Evolutionary conservation across 768 basidiomycete species (phyloP).

Genomic region (Boletus rex-veris): DNA sequence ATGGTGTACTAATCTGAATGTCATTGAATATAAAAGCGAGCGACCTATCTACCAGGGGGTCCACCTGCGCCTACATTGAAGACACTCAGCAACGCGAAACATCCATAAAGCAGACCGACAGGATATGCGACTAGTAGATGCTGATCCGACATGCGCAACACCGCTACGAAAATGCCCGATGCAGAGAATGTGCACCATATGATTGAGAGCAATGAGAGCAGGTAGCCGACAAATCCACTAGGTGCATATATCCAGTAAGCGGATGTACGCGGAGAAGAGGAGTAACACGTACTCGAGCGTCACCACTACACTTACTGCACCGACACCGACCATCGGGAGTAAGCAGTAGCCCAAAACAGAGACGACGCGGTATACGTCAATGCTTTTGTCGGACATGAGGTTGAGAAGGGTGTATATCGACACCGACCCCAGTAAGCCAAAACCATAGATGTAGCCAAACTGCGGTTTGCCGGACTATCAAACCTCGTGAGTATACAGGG

Average conservation of each 20-base stretch:
- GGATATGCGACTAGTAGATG: slow-evolving; percentile 95
- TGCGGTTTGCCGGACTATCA: slow-evolving; percentile 94
- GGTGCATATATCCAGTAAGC: slow-evolving; percentile 2
- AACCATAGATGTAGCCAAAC: slow-evolving; percentile 98
- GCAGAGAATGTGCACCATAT: slow-evolving; percentile 98
- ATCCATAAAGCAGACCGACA: slow-evolving; percentile 88
- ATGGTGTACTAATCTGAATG: background rate
- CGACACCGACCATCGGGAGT: slow-evolving; percentile 93
- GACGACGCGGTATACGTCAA: slow-evolving; percentile 92
- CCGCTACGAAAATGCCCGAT: slow-evolving; percentile 92
- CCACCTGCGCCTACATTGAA: slow-evolving; percentile 58
- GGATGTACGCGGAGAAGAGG: background rate
- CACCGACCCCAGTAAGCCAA: slow-evolving; percentile 89
- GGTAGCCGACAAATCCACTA: slow-evolving; percentile 82
- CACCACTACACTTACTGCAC: slow-evolving; percentile 81
- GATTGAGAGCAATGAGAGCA: slow-evolving; percentile 78
- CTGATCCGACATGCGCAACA: slow-evolving; percentile 94
- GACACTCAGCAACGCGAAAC: slow-evolving; percentile 89
- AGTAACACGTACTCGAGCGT: slow-evolving; percentile 73
- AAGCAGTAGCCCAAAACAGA: slow-evolving; percentile 97
- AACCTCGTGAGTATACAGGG: background rate
- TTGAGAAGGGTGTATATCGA: slow-evolving; percentile 95
- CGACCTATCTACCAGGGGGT: slow-evolving; percentile 29
- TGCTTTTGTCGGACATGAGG: slow-evolving; percentile 92
- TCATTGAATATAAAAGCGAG: slow-evolving; percentile 9